A percentile compares a stretch with the other conserved stretches of the same genome.
These are phyloP conservation scores for Lactifluus subvellereus DNA, from an alignment of 768 basidiomycete genomes.

Conservation along the genomic window DNA sequence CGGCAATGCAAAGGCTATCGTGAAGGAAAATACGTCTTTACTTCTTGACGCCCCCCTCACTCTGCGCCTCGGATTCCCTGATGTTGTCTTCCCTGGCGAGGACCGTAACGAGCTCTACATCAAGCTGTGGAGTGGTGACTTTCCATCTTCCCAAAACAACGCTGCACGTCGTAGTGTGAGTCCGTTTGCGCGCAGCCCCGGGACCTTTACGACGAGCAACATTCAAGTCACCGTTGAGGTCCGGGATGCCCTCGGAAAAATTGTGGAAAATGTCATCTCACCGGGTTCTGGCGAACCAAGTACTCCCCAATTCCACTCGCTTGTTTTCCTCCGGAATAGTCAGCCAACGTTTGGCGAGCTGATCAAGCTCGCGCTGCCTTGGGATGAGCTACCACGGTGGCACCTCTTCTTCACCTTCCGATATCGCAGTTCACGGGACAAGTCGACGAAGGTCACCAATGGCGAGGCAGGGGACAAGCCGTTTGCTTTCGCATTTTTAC, in stretches of 20 bases:
- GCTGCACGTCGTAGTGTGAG: constrained; percentile 53
- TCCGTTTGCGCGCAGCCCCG: constrained; percentile 51
- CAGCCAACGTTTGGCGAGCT: constrained; percentile 92
- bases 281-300: constrained; percentile 82
- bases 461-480: constrained; percentile 56
- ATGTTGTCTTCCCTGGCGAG: constrained; percentile 91
- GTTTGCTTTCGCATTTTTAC: constrained; percentile 91
- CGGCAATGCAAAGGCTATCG: constrained; percentile 69
- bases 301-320: constrained; percentile 77
- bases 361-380: constrained; percentile 77
- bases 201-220: constrained; percentile 54
- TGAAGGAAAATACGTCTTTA: constrained; percentile 78
- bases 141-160: constrained; percentile 48
- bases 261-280: constrained; percentile 66
- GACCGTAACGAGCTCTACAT: constrained; percentile 93
- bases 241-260: constrained; percentile 59
- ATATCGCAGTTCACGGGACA: constrained; percentile 54
- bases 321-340: constrained; percentile 84
- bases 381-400: constrained; percentile 63
- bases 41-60: constrained; percentile 79
- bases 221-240: constrained; percentile 92
- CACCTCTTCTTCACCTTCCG: constrained; percentile 95
- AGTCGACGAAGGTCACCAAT: constrained; percentile 34
- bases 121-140: constrained; percentile 94
- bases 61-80: constrained; percentile 86